Base-by-base conservation (phyloP, 2,329 filamentous ascomycete genomes). In the Cercospora zeae-maydis region DNA sequence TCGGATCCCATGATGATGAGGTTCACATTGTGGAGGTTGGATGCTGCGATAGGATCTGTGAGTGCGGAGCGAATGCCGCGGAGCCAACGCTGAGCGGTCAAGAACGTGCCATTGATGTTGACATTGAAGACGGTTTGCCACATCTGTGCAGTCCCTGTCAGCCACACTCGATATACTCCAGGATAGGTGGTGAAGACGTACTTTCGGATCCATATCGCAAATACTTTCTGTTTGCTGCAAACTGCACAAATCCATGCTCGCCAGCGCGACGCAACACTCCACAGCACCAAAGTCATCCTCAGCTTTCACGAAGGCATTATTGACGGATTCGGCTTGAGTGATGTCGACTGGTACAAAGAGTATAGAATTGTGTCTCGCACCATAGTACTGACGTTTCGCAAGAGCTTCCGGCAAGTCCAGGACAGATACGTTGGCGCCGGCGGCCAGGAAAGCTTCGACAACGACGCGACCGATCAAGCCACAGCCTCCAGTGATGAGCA, bases 1-100 rank as follows among this genome's bases (percentile, higher is more conserved):
- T 81, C 79, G 58, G 75, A 78, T 10, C 80, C 80, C 58, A 82
- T 77, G 34, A 82, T 75, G 21, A 82, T 73, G 39, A 81, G 69
- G 30, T 74, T 73, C 11, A 79, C 74, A 67, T 81, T 80, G 30
- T 53, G 49, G 14, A 68, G 49, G 14, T 62, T 56, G 3, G 57
- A 39, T 0, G 57, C 57, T 19, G 57, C 45, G 16, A 53, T 59
- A 1, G 62, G 58, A 24, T 68, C 55, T 30, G 63, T 60, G 27
- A 69, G 65, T 30, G 69, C 69, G 27, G 69, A 62, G 10, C 70
- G 69, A 36, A 82, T 69, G 3, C 76, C 75, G 19, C 75, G 68
- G 5, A 80, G 66, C 79, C 79, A 81, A 24, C 74, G 73, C 58
- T 77, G 73, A 16, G 77, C 78, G 1, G 78, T 80, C 34, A 80